Conservation (phyloP, 1,284 basidiomycete species). For the Leucoagaricus sp. region DNA sequence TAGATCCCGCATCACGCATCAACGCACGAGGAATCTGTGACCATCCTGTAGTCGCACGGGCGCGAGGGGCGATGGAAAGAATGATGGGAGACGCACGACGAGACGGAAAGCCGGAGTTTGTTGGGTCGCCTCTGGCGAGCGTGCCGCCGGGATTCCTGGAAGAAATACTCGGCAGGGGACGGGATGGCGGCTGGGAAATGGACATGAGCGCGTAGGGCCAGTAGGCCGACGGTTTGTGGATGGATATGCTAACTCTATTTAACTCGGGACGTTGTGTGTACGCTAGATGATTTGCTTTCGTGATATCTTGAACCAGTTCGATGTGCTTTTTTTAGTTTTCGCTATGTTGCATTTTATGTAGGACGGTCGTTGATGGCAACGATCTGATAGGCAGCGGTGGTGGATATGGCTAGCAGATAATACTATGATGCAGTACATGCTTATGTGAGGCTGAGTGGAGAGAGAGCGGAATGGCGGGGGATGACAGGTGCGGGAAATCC, state of each 20-base stretch:
- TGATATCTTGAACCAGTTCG: slow-evolving; percentile 14
- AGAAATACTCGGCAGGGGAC: slow-evolving; percentile 50
- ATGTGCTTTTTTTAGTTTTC: slow-evolving; percentile 12
- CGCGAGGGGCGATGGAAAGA: slow-evolving; percentile 65
- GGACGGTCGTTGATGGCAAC: slow-evolving; percentile 14
- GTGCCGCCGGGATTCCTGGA: slow-evolving; percentile 61
- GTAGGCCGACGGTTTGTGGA: not conserved
- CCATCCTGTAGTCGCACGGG: slow-evolving; percentile 71
- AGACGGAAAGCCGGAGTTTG: slow-evolving; percentile 50
- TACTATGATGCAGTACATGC: not conserved
- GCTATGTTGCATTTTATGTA: slow-evolving; percentile 14
- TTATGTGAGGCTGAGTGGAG: slow-evolving; percentile 1
- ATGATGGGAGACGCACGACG: slow-evolving; percentile 40
- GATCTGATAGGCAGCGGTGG: slow-evolving; percentile 12
- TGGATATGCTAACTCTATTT: slow-evolving; percentile 16
- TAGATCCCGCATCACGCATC: slow-evolving; percentile 64
- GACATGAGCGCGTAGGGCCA: slow-evolving; percentile 34
- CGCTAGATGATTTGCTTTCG: slow-evolving; percentile 12
- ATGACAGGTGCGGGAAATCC: slow-evolving; percentile 13
- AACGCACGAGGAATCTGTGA: slow-evolving; percentile 59
- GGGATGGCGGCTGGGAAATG: slow-evolving; percentile 33
- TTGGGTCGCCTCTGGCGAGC: slow-evolving; percentile 65
- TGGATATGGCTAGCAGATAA: slow-evolving; percentile 2
- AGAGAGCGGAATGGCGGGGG: slow-evolving; percentile 1
- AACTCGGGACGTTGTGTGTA: slow-evolving; percentile 17